Percentiles rank a stretch among this genome's conserved stretches.
Conservation (phyloP, 768 basidiomycete genomes). For the Coprinopsis sp. region DNA sequence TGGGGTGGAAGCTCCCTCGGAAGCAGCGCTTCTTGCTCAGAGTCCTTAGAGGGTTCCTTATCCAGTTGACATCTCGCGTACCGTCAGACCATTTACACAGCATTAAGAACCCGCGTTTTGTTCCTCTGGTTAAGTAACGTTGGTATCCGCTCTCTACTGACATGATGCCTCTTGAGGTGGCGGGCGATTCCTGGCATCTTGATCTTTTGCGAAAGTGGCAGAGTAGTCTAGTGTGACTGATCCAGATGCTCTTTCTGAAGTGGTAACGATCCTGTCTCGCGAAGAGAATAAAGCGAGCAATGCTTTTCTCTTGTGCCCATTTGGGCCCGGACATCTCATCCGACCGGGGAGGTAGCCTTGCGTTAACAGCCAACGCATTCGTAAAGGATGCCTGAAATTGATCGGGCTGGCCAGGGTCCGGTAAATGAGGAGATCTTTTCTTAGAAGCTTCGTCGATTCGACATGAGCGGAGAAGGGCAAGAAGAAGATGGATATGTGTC, state of each 20-base stretch:
- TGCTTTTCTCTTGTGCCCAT: not conserved
- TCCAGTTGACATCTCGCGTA: no score
- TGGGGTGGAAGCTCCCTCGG: not conserved
- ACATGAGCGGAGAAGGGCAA: not conserved
- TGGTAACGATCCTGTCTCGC: no score
- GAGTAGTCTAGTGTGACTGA: no score
- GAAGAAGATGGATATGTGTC: not conserved
- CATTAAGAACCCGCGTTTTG: no score
- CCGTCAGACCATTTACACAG: not conserved
- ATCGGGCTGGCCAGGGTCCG: conserved; percentile 3
- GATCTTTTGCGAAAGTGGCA: no score
- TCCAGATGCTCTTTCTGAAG: no score
- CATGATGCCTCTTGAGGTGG: no score
- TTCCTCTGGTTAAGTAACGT: no score
- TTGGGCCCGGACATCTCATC: not conserved
- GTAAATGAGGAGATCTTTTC: not conserved
- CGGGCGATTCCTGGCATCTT: no score
- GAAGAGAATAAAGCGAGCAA: not conserved
- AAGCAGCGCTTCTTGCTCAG: not conserved
- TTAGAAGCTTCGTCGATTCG: not conserved
- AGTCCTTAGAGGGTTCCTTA: conserved; percentile 3
- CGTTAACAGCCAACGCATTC: not conserved
- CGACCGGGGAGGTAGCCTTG: not conserved
- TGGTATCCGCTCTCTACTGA: no score
- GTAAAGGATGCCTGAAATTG: not conserved